A percentile compares a stretch with the other conserved stretches of the same genome.
These are phyloP conservation scores for Trichoderma breve DNA, from an alignment of 2,329 filamentous ascomycete genomes.

Conservation along the genomic window DNA sequence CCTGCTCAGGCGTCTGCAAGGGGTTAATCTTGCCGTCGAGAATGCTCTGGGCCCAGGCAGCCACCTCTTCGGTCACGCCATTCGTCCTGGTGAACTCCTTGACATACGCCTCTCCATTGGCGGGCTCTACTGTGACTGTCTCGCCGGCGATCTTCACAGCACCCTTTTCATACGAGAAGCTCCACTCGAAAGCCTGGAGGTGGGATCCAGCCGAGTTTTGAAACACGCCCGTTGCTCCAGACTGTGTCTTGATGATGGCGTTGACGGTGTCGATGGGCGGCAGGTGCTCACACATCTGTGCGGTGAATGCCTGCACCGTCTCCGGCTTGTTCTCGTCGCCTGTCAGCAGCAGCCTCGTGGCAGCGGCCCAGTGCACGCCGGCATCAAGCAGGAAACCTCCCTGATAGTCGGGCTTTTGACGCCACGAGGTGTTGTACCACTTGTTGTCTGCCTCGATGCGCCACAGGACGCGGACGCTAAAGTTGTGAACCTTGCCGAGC, in stretches of 20 bases:
- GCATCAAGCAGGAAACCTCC: constrained; percentile 76
- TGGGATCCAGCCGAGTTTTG: constrained; percentile 57
- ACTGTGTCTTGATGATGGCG: constrained; percentile 53
- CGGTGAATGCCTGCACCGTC: constrained; percentile 54
- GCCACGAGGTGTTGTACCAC: constrained; percentile 58
- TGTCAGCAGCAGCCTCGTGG: constrained; percentile 55
- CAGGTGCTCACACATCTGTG: constrained; percentile 54
- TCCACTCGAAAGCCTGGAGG: constrained; percentile 52
- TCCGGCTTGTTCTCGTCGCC: constrained; percentile 42
- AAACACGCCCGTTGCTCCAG: constrained; percentile 56
- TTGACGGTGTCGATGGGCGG: constrained; percentile 66
- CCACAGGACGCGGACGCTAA: constrained; percentile 41
- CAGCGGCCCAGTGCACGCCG: constrained; percentile 70
- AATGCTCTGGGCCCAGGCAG: constrained; percentile 58
- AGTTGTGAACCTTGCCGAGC: constrained; percentile 42
- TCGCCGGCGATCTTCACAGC: constrained; percentile 49
- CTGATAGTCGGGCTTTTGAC: constrained; percentile 67
- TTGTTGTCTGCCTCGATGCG: constrained; percentile 40
- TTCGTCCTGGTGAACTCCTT: constrained; percentile 49
- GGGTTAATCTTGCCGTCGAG: constrained; percentile 46
- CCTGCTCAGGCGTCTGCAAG: constrained; percentile 56
- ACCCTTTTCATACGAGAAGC: constrained; percentile 58
- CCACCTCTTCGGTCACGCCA: constrained; percentile 59
- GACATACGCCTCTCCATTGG: constrained; percentile 33
- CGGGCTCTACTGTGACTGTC: constrained; percentile 39